These are phyloP conservation scores for Solanum stenotomum DNA, from an alignment of 257 asterid genomes.

Conservation along the genomic window DNA sequence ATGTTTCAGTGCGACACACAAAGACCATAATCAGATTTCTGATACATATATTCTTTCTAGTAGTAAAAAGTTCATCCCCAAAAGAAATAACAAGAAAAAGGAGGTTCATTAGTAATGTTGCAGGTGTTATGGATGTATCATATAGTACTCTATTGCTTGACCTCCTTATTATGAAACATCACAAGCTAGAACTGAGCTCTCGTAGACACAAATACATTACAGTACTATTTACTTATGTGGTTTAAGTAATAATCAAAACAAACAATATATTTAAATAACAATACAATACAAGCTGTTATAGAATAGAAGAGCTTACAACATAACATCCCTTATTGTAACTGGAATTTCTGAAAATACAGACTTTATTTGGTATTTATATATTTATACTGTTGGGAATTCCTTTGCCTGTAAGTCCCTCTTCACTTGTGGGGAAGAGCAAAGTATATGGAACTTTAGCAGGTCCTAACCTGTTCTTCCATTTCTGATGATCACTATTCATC, in stretches of 20 bases:
- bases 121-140: background rate
- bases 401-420: constrained; percentile 48
- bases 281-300: background rate
- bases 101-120: background rate
- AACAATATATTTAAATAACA: background rate
- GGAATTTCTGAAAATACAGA: background rate
- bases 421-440: constrained; percentile 52
- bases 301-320: background rate
- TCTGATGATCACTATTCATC: constrained; percentile 36
- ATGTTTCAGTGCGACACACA: background rate
- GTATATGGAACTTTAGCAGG: constrained; percentile 68
- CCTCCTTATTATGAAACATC: background rate
- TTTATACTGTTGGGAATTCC: constrained; percentile 68
- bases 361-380: background rate
- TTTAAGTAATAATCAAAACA: background rate
- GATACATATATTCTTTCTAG: background rate
- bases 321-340: background rate
- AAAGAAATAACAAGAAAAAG: background rate
- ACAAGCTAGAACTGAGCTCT: background rate
- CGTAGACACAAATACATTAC: background rate
- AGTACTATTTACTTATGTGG: background rate
- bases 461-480: constrained; percentile 50
- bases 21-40: background rate
- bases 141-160: background rate
- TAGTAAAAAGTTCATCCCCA: background rate